phyloP scores from a whole-genome alignment of 2,329 filamentous ascomycete genomes.

The Nothophaeocryptopus gaeumannii region DNA sequence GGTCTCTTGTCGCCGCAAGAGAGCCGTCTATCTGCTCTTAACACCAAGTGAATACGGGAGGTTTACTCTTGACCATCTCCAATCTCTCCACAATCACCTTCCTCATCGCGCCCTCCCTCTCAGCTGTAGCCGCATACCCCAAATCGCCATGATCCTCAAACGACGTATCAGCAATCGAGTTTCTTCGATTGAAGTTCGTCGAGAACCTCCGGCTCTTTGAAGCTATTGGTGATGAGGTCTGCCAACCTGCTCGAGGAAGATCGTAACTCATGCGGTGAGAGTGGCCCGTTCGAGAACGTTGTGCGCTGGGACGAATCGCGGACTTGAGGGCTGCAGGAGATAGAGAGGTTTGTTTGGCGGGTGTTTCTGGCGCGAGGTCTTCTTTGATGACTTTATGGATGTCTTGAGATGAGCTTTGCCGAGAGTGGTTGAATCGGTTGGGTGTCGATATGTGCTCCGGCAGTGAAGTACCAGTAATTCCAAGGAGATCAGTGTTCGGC shows the following conservation, averaged over 20 bases:
- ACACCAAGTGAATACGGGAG: conserved; percentile 98
- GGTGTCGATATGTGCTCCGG: conserved; percentile 37
- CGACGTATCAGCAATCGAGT: conserved; percentile 7
- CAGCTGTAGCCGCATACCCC: conserved; percentile 89
- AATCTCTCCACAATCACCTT: conserved; percentile 96
- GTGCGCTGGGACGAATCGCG: conserved; percentile 21
- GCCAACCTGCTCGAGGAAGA: conserved; percentile 21
- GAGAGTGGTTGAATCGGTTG: conserved; percentile 50
- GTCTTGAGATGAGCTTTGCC: conserved; percentile 45
- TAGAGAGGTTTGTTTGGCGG: conserved; percentile 21
- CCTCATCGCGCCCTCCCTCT: conserved; percentile 84
- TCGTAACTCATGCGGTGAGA: conserved; percentile 23
- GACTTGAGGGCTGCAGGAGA: conserved; percentile 6
- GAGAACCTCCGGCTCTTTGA: conserved; percentile 41
- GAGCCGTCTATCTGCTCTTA: no score
- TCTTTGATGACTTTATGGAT: conserved; percentile 27
- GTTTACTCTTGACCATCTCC: conserved; percentile 91
- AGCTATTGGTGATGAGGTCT: conserved; percentile 28
- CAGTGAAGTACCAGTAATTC: conserved; percentile 43
- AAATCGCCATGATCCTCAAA: conserved; percentile 81
- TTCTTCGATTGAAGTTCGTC: conserved; percentile 32
- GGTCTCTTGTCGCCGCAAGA: no score
- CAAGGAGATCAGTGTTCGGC: conserved; percentile 65
- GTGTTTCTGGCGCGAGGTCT: conserved; percentile 17
- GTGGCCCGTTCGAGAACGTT: conserved; percentile 32